These are phyloP conservation scores for Puccinia triticina DNA, from an alignment of 1,284 basidiomycete genomes.

Conservation along the genomic window DNA sequence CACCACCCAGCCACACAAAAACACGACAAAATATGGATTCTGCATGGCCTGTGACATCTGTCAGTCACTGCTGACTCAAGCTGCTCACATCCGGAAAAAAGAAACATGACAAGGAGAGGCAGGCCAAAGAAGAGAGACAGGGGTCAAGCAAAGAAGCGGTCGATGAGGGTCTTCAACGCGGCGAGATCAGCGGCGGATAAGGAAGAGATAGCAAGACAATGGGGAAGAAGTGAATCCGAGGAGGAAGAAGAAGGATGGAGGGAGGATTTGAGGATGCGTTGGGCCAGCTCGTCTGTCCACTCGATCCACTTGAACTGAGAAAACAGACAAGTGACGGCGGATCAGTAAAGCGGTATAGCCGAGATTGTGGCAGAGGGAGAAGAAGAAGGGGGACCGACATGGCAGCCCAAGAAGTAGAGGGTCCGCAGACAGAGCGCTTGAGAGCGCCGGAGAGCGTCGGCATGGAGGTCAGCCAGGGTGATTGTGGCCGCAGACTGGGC, in stretches of 20 bases:
- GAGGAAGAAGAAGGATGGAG: too few species aligned
- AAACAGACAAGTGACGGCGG: too few species aligned
- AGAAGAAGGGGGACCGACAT: constrained; percentile 16
- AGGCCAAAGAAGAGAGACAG: background rate
- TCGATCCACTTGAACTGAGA: too few species aligned
- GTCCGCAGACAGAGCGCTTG: constrained; percentile 3
- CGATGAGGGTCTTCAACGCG: background rate
- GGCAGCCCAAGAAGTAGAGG: constrained; percentile 30
- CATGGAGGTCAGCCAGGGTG: constrained; percentile 20
- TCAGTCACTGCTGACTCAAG: too few species aligned
- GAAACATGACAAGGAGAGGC: background rate
- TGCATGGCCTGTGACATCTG: too few species aligned
- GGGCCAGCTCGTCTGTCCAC: too few species aligned
- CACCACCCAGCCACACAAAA: too few species aligned
- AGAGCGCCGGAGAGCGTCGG: background rate
- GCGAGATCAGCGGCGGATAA: background rate
- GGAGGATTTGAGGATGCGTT: too few species aligned
- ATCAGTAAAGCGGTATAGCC: too few species aligned
- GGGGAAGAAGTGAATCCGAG: too few species aligned
- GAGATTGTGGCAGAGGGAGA: background rate
- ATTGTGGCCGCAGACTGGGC: background rate
- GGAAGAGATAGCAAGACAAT: background rate
- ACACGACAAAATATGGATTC: too few species aligned
- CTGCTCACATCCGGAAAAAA: too few species aligned
- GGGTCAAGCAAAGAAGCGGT: background rate